Evolutionary conservation across 257 asterid genomes (phyloP).

Genomic region (Plectranthus barbatus): DNA sequence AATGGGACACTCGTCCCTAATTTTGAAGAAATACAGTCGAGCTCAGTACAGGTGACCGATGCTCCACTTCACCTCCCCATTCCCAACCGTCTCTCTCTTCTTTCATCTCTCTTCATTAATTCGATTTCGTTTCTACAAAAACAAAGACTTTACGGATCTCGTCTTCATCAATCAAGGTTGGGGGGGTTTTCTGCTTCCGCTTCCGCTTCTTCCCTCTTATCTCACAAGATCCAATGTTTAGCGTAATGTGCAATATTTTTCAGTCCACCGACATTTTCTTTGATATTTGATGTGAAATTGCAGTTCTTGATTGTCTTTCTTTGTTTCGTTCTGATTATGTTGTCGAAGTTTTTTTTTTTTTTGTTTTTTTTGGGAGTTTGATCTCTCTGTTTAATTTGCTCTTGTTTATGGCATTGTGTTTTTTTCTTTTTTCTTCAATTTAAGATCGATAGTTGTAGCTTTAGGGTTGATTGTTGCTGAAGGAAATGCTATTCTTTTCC

Average conservation of each 20-base stretch:
- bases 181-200: conserved; percentile 9
- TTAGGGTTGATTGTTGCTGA: too few species aligned
- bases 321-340: neutral
- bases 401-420: neutral
- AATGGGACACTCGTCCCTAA: too few species aligned
- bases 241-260: neutral
- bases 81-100: too few species aligned
- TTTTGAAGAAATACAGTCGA: too few species aligned
- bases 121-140: too few species aligned
- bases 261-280: neutral
- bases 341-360: neutral
- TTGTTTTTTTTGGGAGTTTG: neutral
- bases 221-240: neutral
- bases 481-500: too few species aligned
- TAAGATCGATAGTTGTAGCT: neutral
- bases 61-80: too few species aligned
- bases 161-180: neutral
- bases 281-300: neutral
- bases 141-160: conserved; percentile 13
- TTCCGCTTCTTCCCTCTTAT: conserved; percentile 2
- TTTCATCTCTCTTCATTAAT: too few species aligned
- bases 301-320: neutral
- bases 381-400: neutral
- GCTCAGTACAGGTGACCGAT: too few species aligned
- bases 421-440: neutral